Evolutionary conservation across 179 eudicot genomes (phyloP).

Genomic region (Spergularia azorica): DNA sequence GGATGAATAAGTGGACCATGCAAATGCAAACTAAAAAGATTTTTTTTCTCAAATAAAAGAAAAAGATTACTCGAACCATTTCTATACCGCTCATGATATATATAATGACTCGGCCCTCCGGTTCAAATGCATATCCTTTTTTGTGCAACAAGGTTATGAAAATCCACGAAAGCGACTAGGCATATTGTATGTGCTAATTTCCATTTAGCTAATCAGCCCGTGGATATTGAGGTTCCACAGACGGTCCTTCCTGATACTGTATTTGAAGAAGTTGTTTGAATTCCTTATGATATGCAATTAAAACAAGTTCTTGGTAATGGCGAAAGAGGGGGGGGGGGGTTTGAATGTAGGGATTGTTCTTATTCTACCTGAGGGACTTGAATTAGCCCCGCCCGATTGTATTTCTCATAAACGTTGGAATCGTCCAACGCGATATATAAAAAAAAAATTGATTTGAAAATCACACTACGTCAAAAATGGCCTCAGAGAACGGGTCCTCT

Average conservation of each 20-base stretch:
- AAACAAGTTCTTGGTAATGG: no score
- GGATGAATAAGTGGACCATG: neutral
- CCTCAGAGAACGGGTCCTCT: no score
- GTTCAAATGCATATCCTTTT: constrained; percentile 1
- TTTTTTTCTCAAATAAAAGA: neutral
- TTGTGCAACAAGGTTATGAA: neutral
- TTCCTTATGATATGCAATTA: neutral
- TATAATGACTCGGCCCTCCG: neutral
- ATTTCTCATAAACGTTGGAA: neutral
- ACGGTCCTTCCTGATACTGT: no score
- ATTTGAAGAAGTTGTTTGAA: no score
- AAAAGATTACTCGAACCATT: neutral
- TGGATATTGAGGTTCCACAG: neutral
- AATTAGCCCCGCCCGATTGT: neutral
- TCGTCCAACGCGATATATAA: no score
- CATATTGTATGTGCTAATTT: neutral
- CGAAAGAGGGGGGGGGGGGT: neutral
- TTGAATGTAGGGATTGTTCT: neutral
- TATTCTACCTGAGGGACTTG: neutral
- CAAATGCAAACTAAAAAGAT: neutral
- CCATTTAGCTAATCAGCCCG: neutral
- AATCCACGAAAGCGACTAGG: neutral
- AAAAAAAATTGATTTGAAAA: no score
- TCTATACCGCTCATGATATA: neutral
- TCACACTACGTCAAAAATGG: no score